These are phyloP conservation scores for Sherardia arvensis DNA, from an alignment of 257 asterid species.

Conservation along the genomic window DNA sequence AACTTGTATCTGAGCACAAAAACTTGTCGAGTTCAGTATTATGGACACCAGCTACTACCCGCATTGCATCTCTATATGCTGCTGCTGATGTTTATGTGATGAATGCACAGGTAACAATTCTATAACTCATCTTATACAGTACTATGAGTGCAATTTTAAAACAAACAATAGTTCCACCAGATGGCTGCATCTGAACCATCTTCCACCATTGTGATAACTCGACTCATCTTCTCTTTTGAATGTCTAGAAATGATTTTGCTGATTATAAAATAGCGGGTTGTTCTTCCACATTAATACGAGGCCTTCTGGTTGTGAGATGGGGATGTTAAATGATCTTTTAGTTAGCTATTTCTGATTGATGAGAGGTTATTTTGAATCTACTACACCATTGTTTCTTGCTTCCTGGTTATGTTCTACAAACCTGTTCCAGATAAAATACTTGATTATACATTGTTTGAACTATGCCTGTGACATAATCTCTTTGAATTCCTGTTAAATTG, in stretches of 20 bases:
- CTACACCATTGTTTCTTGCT: not conserved
- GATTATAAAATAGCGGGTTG: not conserved
- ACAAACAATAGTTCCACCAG: not conserved
- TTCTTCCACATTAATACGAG: not conserved
- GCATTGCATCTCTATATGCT: conserved; percentile 85
- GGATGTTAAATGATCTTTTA: not conserved
- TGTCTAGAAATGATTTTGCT: not conserved
- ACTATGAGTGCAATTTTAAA: not conserved
- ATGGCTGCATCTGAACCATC: not conserved
- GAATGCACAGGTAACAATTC: conserved; percentile 80
- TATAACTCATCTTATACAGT: not conserved
- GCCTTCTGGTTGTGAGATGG: not conserved
- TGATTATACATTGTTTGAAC: not conserved
- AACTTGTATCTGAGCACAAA: conserved; percentile 41
- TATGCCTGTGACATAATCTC: conserved; percentile 3
- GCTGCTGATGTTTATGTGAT: conserved; percentile 92
- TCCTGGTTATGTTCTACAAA: not conserved
- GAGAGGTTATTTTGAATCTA: not conserved
- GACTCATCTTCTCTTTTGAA: not conserved
- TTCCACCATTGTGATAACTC: not conserved
- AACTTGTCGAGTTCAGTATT: conserved; percentile 65
- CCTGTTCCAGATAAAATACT: not conserved
- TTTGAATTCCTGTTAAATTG: not conserved
- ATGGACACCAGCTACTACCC: conserved; percentile 97
- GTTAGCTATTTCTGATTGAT: not conserved